A percentile compares a stretch with the other conserved stretches of the same genome.
Evolutionary conservation across 345 rosid genomes (phyloP).

Genomic region (Microthlaspi erraticum): DNA sequence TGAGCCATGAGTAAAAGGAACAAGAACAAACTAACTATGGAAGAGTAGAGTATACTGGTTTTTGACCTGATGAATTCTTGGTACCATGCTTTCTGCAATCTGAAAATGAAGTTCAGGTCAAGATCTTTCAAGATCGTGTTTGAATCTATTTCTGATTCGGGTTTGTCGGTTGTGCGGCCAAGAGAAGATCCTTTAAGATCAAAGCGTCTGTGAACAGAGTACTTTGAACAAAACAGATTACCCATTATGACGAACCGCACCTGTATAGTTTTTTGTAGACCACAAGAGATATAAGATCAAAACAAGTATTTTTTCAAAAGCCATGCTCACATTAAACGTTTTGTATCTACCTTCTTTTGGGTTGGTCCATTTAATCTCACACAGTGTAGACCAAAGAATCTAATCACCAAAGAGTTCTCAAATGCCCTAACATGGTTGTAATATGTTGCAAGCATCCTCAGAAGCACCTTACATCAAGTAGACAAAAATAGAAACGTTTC

Average conservation of each 20-base stretch:
- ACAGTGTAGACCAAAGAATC: conserved; percentile 86
- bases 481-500: neutral
- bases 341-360: conserved; percentile 72
- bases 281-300: conserved; percentile 15
- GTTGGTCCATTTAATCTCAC: conserved; percentile 80
- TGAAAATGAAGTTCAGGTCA: conserved; percentile 81
- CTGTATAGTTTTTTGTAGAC: conserved; percentile 45
- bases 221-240: conserved; percentile 82
- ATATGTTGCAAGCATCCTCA: conserved; percentile 94
- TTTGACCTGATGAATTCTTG: conserved; percentile 60
- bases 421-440: conserved; percentile 84
- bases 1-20: conserved; percentile 11
- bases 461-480: conserved; percentile 67
- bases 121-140: conserved; percentile 87
- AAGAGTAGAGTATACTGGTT: conserved; percentile 1
- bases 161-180: conserved; percentile 89
- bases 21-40: neutral
- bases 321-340: neutral
- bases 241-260: conserved; percentile 99
- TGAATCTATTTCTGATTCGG: conserved; percentile 71
- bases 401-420: conserved; percentile 78
- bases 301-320: neutral
- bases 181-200: conserved; percentile 97
- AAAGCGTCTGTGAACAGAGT: conserved; percentile 77
- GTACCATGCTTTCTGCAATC: conserved; percentile 82